phyloP scores from a whole-genome alignment of 1,139 yeast genomes.

The Lodderomyces metapsilosis region DNA sequence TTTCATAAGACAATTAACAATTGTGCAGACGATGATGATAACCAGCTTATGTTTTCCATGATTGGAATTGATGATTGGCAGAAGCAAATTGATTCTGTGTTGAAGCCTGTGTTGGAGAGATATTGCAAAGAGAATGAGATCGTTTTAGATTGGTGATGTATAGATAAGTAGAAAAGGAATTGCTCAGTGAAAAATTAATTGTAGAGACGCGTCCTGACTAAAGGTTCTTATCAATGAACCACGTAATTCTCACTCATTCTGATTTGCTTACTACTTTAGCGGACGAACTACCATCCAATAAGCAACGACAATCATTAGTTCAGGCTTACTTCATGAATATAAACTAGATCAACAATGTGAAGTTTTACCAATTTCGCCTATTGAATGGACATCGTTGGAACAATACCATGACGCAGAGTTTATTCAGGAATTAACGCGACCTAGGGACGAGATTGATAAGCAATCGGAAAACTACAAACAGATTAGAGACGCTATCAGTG shows the following conservation, averaged over 20 bases:
- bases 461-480: constrained; percentile 5
- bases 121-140: not conserved
- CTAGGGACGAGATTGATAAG: constrained; percentile 17
- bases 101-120: not conserved
- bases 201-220: not conserved
- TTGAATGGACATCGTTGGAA: constrained; percentile 25
- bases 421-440: constrained; percentile 30
- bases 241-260: not conserved
- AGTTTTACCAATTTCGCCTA: constrained; percentile 24
- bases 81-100: constrained; percentile 11
- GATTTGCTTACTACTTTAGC: constrained; percentile 21
- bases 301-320: constrained; percentile 49
- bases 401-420: constrained; percentile 41
- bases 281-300: constrained; percentile 54
- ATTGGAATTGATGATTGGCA: constrained; percentile 27
- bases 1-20: constrained; percentile 12
- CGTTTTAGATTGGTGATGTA: constrained; percentile 1
- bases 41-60: constrained; percentile 9
- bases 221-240: not conserved
- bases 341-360: constrained; percentile 26
- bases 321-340: constrained; percentile 44
- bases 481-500: constrained; percentile 6
- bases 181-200: not conserved
- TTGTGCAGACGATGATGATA: not conserved
- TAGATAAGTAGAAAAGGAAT: not conserved